Percentiles rank a stretch among this genome's conserved stretches.
phyloP scores from a whole-genome alignment of 192 early-diverging fungal genomes.

The Backusella westeae region DNA sequence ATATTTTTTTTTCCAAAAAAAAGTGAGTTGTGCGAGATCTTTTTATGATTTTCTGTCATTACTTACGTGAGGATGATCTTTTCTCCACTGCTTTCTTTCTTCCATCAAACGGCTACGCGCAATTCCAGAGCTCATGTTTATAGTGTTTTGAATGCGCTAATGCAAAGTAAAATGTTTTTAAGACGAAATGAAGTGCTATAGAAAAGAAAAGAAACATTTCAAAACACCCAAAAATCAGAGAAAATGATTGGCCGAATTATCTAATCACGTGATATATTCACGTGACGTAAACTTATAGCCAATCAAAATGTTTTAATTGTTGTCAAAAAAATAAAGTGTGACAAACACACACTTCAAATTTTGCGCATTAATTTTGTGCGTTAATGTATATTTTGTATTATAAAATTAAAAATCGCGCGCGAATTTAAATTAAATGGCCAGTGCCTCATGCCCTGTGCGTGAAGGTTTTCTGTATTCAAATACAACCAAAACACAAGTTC shows the following conservation, averaged over 20 bases:
- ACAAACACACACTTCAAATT: too few species aligned
- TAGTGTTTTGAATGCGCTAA: background rate
- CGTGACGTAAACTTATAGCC: background rate
- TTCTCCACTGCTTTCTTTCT: conserved; percentile 97
- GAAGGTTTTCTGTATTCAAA: too few species aligned
- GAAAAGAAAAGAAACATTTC: conserved; percentile 4
- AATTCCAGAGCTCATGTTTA: conserved; percentile 34
- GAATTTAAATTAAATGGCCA: too few species aligned
- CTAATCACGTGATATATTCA: background rate
- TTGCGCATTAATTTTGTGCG: too few species aligned
- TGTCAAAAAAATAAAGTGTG: background rate
- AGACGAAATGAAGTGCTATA: background rate
- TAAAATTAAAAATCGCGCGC: too few species aligned
- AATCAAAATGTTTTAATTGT: background rate
- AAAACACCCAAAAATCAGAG: background rate
- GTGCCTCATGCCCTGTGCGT: too few species aligned
- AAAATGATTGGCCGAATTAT: background rate
- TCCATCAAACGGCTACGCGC: conserved; percentile 49
- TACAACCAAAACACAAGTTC: too few species aligned
- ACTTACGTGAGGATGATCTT: conserved; percentile 80
- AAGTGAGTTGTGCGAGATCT: background rate
- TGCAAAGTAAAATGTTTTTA: background rate
- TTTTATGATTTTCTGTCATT: background rate
- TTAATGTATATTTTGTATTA: too few species aligned
- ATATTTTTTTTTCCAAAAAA: background rate